Evolutionary conservation across 1,284 basidiomycete genomes (phyloP), one percentile per base, ranked within the genome.

Genomic region (Malassezia sympodialis): DNA sequence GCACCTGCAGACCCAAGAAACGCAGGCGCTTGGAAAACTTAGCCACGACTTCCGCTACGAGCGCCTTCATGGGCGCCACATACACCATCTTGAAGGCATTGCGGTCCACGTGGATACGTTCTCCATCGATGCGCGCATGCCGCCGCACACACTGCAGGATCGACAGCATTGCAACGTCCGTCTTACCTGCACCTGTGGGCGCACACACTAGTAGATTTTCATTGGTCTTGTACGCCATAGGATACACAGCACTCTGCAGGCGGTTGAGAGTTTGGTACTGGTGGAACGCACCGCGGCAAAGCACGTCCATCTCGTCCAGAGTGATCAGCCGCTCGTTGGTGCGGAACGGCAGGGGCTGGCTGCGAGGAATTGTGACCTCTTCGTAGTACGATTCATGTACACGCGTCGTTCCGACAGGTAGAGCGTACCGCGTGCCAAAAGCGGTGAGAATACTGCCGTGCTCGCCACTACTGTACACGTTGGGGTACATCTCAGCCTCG

Each of bases 51-150:
- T 99, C 94, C 2, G 90, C 83, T 0, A 93, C 94, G 30, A 99
- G 78, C 3, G 94, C 94, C 75, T 99, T 99, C 90, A 98, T 98
- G 0, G 94, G 94, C 8, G 94, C 94, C 31, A 99, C 94, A 68
- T 99, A 99, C 53, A 99, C 90, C 56, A 99, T 84, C 76, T 99
- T 98, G 80, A 96, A 98, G 28, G 75, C 69, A 46, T 67, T 59
- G 24, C 53, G 55, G 40, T 51, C 54, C 40, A 74, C 68, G 30
- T 63, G 61, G 41, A 71, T 67, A 3, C 23, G n/a, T 11, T n/a
- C 19, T 21, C 61, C 61, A n/a, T 59, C 56, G 2, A 51, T 27
- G 12, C n/a, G 21, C 71, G 82, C 79, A 73, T 88, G 82, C 66
- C 87, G 88, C 52, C 84, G 79, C 49, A 98, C 79, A 19, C 91